A percentile compares a stretch with the other conserved stretches of the same genome.
phyloP scores from a whole-genome alignment of 106 monocot genomes.

The Xerophyta viscosa region DNA sequence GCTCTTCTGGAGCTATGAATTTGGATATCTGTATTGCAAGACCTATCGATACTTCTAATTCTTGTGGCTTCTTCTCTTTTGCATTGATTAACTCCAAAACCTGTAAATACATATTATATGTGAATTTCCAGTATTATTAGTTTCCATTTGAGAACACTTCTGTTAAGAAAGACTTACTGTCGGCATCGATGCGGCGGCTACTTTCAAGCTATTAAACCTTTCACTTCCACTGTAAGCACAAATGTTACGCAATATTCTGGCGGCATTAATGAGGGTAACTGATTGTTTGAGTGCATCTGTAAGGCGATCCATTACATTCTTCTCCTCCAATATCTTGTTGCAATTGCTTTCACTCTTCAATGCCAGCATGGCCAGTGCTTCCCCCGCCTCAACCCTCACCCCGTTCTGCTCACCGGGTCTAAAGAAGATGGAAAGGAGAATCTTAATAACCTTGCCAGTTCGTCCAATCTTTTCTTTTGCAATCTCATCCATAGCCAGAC shows the following conservation, averaged over 20 bases:
- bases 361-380: slow-evolving; percentile 25
- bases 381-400: slow-evolving; percentile 37
- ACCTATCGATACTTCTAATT: slow-evolving; percentile 56
- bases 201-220: background rate
- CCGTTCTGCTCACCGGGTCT: slow-evolving; percentile 7
- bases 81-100: slow-evolving; percentile 33
- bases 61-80: slow-evolving; percentile 26
- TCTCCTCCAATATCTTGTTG: slow-evolving; percentile 8
- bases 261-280: slow-evolving; percentile 1
- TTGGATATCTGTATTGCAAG: slow-evolving; percentile 45
- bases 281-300: slow-evolving; percentile 10
- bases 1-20: slow-evolving; percentile 20
- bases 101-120: slow-evolving; percentile 29
- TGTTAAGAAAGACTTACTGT: slow-evolving; percentile 9
- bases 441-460: slow-evolving; percentile 44
- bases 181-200: slow-evolving; percentile 16
- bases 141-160: no score
- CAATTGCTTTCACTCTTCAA: slow-evolving; percentile 20
- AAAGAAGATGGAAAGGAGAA: slow-evolving; percentile 32
- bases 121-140: no score
- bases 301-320: slow-evolving; percentile 3
- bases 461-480: slow-evolving; percentile 44
- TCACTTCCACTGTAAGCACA: slow-evolving; percentile 13
- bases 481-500: slow-evolving; percentile 50
- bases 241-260: slow-evolving; percentile 22